These are phyloP conservation scores for Cylindrotheca fusiformis DNA, from an alignment of 108 stramenopile species.

Conservation along the genomic window DNA sequence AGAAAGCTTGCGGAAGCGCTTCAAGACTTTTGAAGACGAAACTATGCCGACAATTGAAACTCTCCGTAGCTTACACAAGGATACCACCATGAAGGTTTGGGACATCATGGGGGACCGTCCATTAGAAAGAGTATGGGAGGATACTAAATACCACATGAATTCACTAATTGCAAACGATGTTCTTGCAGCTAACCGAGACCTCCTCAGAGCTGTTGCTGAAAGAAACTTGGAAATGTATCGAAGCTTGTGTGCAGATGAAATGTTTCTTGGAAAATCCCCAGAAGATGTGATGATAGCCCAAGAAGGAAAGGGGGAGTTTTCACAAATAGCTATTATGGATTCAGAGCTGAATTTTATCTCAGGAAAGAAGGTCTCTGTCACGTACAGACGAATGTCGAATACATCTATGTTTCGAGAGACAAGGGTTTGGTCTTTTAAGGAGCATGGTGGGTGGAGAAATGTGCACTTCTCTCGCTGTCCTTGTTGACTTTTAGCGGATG, in stretches of 20 bases:
- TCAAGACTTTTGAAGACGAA: slow-evolving; percentile 74
- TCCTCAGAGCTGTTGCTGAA: slow-evolving; percentile 48
- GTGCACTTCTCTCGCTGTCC: slow-evolving; percentile 45
- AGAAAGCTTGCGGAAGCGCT: slow-evolving; percentile 78
- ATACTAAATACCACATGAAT: slow-evolving; percentile 65
- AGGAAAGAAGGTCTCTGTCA: slow-evolving; percentile 64
- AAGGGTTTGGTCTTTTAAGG: slow-evolving; percentile 49
- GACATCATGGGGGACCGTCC: slow-evolving; percentile 66
- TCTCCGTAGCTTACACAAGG: slow-evolving; percentile 37
- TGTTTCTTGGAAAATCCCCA: slow-evolving; percentile 18
- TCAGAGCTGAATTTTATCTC: slow-evolving; percentile 52
- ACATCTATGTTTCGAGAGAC: slow-evolving; percentile 35
- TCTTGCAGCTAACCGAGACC: slow-evolving; percentile 50
- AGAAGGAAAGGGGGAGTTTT: slow-evolving; percentile 15
- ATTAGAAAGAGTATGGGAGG: slow-evolving; percentile 76
- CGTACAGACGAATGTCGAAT: slow-evolving; percentile 45
- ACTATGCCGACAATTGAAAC: slow-evolving; percentile 81
- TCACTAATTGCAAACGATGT: slow-evolving; percentile 64
- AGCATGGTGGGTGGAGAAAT: slow-evolving; percentile 40
- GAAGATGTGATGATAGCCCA: slow-evolving; percentile 23
- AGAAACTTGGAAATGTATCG: slow-evolving; percentile 34
- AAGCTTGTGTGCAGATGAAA: slow-evolving; percentile 37
- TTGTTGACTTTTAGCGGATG: too few relatives aligned
- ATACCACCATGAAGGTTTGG: slow-evolving; percentile 35
- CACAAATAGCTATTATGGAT: slow-evolving; percentile 23